These are phyloP conservation scores for Penicillium samsonianum DNA, from an alignment of 495 filamentous ascomycete species.

Conservation along the genomic window DNA sequence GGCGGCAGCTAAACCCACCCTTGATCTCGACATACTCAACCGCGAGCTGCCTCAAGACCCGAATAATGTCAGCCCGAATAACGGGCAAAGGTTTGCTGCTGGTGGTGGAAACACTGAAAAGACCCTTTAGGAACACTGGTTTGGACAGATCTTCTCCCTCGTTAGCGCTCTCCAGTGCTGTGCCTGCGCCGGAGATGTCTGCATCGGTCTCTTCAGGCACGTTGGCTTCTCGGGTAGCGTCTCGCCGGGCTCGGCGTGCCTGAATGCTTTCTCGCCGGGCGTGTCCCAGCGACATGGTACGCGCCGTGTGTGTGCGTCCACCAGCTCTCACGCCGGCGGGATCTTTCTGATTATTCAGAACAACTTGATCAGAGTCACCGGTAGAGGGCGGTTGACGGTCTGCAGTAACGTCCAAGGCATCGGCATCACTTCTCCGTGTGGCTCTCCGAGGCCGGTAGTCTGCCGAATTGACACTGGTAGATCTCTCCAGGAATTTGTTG, in stretches of 20 bases:
- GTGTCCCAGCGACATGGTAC: conserved; percentile 89
- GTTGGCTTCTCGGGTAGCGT: conserved; percentile 65
- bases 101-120: conserved; percentile 97
- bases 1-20: conserved; percentile 87
- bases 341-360: conserved; percentile 47
- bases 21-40: conserved; percentile 90
- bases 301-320: conserved; percentile 53
- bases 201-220: conserved; percentile 81
- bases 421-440: conserved; percentile 57
- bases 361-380: conserved; percentile 78
- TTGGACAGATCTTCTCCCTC: conserved; percentile 65
- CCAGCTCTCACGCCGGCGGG: conserved; percentile 30
- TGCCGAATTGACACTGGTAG: conserved; percentile 82
- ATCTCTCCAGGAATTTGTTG: conserved; percentile 69
- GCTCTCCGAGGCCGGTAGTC: conserved; percentile 68
- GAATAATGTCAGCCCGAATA: conserved; percentile 89
- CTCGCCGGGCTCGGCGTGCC: conserved; percentile 69
- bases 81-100: conserved; percentile 83
- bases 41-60: conserved; percentile 82
- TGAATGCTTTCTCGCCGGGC: conserved; percentile 88
- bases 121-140: conserved; percentile 93
- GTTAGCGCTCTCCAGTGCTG: conserved; percentile 55
- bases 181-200: conserved; percentile 48
- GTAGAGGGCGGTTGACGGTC: conserved; percentile 63
- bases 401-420: conserved; percentile 50